These are phyloP conservation scores for Telopea speciosissima DNA, from an alignment of 177 flowering plant species.

Conservation along the genomic window DNA sequence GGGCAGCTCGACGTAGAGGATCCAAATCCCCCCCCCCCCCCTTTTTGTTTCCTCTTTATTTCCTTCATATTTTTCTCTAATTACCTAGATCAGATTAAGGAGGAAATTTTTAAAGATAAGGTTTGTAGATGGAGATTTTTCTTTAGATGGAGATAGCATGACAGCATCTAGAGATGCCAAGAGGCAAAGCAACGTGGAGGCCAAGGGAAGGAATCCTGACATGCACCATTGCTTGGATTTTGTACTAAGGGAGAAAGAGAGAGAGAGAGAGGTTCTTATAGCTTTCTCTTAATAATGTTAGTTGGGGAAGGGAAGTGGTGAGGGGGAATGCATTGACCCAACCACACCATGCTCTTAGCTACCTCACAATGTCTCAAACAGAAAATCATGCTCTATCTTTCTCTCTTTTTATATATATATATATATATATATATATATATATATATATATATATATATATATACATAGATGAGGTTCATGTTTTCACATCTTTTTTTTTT, in stretches of 20 bases:
- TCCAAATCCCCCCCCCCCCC: too few species aligned
- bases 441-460: too few species aligned
- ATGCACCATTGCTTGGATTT: constrained; percentile 5
- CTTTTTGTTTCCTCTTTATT: background rate
- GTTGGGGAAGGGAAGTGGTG: constrained; percentile 8
- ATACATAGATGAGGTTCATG: too few species aligned
- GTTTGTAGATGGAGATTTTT: too few species aligned
- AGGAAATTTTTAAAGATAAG: background rate
- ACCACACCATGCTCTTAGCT: background rate
- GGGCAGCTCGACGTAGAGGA: too few species aligned
- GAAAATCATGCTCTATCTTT: background rate
- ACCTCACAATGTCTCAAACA: too few species aligned
- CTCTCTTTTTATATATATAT: background rate
- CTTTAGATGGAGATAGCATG: background rate
- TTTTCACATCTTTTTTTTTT: background rate
- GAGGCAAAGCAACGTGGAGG: constrained; percentile 4
- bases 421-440: too few species aligned
- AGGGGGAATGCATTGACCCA: background rate
- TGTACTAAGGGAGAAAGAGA: constrained; percentile 6
- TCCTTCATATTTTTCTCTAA: background rate
- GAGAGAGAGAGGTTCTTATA: background rate
- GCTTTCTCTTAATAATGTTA: constrained; percentile 16
- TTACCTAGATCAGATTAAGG: background rate
- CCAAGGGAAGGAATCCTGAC: constrained; percentile 9
- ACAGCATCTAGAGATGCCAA: constrained; percentile 5